These are phyloP conservation scores for Populus trichocarpa DNA, from an alignment of 441 rosid genomes.

Conservation along the genomic window DNA sequence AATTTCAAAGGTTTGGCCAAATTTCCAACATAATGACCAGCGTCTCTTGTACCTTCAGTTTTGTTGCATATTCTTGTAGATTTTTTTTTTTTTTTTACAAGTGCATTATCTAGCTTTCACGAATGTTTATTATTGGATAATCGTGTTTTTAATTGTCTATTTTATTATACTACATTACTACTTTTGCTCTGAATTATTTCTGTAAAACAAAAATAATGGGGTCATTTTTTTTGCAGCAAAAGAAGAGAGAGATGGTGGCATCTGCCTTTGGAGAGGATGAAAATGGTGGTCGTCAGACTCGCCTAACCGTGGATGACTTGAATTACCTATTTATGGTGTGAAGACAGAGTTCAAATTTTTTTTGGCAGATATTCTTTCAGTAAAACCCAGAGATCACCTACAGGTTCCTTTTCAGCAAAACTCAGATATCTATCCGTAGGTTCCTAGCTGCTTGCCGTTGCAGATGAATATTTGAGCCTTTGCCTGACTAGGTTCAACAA, in stretches of 20 bases:
- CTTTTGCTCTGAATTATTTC: neutral
- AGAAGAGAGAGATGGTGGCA: slow-evolving; percentile 92
- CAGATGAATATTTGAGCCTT: slow-evolving; percentile 8
- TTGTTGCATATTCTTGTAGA: neutral
- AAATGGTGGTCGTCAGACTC: slow-evolving; percentile 62
- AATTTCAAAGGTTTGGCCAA: neutral
- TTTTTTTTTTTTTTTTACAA: neutral
- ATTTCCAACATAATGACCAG: neutral
- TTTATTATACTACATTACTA: neutral
- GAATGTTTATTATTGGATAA: neutral
- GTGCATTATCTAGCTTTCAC: neutral
- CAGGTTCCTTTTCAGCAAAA: slow-evolving; percentile 19
- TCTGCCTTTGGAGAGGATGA: slow-evolving; percentile 95
- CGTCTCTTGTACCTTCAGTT: neutral
- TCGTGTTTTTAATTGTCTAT: neutral
- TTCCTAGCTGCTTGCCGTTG: slow-evolving; percentile 16
- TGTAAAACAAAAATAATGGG: neutral
- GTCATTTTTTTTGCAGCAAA: slow-evolving; percentile 47
- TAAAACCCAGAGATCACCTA: slow-evolving; percentile 23
- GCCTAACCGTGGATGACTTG: slow-evolving; percentile 80
- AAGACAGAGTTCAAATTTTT: slow-evolving; percentile 13
- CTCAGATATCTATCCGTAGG: slow-evolving; percentile 25
- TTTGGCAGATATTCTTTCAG: slow-evolving; percentile 19
- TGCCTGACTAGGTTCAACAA: neutral
- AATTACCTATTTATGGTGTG: slow-evolving; percentile 76